phyloP scores from a whole-genome alignment of 2,329 filamentous ascomycete genomes.

The Lomentospora prolificans region DNA sequence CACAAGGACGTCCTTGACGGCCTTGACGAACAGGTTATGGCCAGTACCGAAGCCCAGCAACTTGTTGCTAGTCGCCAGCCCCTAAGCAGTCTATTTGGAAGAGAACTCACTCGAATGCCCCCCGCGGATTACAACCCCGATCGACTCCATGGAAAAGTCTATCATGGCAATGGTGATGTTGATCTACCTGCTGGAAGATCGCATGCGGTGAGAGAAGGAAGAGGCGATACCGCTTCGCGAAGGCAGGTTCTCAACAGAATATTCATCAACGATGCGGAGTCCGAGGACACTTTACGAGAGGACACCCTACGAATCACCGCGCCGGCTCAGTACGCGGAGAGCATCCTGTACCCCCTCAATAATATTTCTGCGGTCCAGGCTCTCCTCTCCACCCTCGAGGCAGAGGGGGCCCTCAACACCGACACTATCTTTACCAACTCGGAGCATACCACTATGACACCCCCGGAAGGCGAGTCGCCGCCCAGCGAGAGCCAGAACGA shows the following conservation, averaged over 20 bases:
- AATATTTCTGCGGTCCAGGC: constrained; percentile 9
- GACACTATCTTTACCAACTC: neutral
- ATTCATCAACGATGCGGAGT: constrained; percentile 23
- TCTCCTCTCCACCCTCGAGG: constrained; percentile 1
- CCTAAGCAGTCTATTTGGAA: constrained; percentile 63
- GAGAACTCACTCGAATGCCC: constrained; percentile 56
- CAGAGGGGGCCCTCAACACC: neutral
- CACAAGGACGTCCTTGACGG: constrained; percentile 74
- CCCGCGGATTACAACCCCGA: constrained; percentile 47
- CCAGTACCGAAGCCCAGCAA: constrained; percentile 66
- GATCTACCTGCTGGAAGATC: constrained; percentile 48
- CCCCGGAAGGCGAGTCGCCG: constrained; percentile 3
- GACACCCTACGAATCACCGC: constrained; percentile 5
- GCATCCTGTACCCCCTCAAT: constrained; percentile 16
- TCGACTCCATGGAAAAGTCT: constrained; percentile 57
- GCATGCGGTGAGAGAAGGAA: constrained; percentile 49
- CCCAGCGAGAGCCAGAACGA: neutral
- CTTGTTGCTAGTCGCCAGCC: constrained; percentile 67
- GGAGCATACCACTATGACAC: neutral
- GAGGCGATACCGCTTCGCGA: constrained; percentile 49
- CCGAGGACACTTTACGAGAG: no score
- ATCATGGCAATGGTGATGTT: constrained; percentile 52
- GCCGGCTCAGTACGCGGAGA: constrained; percentile 12
- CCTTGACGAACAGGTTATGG: constrained; percentile 67
- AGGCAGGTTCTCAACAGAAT: constrained; percentile 49